phyloP scores from a whole-genome alignment of 768 basidiomycete genomes.

The Amanita polypyramis region DNA sequence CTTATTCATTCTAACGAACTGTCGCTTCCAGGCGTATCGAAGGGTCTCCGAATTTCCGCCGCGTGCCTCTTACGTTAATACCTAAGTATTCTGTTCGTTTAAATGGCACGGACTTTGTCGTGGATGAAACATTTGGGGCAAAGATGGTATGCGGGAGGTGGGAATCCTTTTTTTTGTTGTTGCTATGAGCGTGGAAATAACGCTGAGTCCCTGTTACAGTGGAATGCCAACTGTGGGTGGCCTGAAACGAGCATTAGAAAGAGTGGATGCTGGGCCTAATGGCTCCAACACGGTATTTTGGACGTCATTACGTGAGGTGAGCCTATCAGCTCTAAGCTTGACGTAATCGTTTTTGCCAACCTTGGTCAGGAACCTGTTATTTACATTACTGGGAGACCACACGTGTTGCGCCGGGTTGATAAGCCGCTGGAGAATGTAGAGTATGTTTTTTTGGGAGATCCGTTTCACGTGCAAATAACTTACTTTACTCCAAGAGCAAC shows the following conservation, averaged over 20 bases:
- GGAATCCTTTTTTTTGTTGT: conserved; percentile 11
- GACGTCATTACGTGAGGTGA: conserved; percentile 90
- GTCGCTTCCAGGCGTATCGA: conserved; percentile 59
- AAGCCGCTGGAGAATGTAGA: conserved; percentile 92
- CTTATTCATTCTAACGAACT: not conserved
- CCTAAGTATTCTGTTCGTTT: conserved; percentile 19
- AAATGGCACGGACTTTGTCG: conserved; percentile 26
- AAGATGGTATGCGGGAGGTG: conserved; percentile 77
- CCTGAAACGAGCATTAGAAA: conserved; percentile 62
- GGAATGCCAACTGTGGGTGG: conserved; percentile 96
- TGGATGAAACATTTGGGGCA: conserved; percentile 24
- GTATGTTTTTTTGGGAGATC: conserved; percentile 33
- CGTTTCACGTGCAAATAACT: not conserved
- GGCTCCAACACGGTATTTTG: conserved; percentile 73
- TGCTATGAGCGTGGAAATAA: conserved; percentile 3
- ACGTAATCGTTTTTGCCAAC: not conserved
- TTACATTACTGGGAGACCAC: conserved; percentile 78
- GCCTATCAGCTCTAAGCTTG: conserved; percentile 6
- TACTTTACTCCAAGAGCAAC: conserved; percentile 55
- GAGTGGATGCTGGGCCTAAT: conserved; percentile 74
- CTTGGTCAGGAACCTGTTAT: conserved; percentile 76
- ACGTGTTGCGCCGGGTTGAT: conserved; percentile 82
- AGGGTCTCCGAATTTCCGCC: conserved; percentile 89
- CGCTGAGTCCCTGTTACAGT: conserved; percentile 28
- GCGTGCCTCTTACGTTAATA: conserved; percentile 55